Percentiles rank a stretch among this genome's conserved stretches.
Conservation (phyloP, 805 yeast genomes). For the Saccharomyces eubayanus region DNA sequence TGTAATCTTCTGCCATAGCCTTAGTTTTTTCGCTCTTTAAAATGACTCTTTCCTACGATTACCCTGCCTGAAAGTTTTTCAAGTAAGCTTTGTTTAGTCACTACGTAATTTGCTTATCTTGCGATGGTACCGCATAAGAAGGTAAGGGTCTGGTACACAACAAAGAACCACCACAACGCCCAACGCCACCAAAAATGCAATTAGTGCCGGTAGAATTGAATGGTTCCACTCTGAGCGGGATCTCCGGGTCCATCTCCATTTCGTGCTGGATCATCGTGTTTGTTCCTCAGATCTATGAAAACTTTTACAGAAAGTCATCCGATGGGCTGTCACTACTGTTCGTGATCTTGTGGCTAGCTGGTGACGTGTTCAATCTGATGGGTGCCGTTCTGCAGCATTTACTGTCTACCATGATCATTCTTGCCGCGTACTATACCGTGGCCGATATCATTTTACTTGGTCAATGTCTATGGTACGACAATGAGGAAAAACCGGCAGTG, state of each 20-base stretch:
- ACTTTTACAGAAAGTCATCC: slow-evolving; percentile 72
- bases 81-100: not conserved
- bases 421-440: slow-evolving; percentile 85
- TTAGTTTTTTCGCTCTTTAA: not conserved
- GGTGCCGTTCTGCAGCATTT: slow-evolving; percentile 89
- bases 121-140: not conserved
- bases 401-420: slow-evolving; percentile 85
- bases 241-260: slow-evolving; percentile 70
- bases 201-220: slow-evolving; percentile 48
- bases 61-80: not conserved
- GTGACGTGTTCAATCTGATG: slow-evolving; percentile 86
- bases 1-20: not conserved
- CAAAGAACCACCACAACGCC: not conserved
- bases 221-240: slow-evolving; percentile 68
- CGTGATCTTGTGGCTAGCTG: slow-evolving; percentile 84
- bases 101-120: not conserved
- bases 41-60: not conserved
- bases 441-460: slow-evolving; percentile 79
- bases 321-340: slow-evolving; percentile 86
- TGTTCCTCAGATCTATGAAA: slow-evolving; percentile 94
- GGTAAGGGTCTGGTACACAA: not conserved
- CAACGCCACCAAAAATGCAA: slow-evolving; percentile 9
- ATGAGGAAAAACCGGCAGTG: slow-evolving; percentile 32
- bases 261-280: slow-evolving; percentile 98
- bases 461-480: slow-evolving; percentile 78